phyloP scores from a whole-genome alignment of 208 protist genomes.

The Histomonas meleagridis region DNA sequence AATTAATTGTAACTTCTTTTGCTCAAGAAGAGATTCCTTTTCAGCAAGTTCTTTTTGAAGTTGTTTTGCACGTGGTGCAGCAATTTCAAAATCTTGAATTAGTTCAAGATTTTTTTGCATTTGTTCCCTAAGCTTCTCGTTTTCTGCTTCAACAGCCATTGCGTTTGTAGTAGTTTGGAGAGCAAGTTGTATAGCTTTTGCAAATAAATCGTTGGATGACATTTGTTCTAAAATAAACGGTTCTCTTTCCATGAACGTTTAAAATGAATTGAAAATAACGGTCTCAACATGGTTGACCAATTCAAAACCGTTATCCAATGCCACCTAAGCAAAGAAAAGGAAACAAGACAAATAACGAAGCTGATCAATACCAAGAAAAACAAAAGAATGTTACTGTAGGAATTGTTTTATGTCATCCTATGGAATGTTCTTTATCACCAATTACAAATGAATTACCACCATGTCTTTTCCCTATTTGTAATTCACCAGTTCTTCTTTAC shows the following conservation, averaged over 20 bases:
- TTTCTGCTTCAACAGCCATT: neutral
- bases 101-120: neutral
- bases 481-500: neutral
- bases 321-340: too few relatives aligned
- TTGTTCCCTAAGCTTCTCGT: neutral
- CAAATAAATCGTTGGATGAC: neutral
- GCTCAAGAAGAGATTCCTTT: neutral
- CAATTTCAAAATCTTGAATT: neutral
- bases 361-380: too few relatives aligned
- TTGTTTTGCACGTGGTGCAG: neutral
- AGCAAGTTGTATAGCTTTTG: neutral
- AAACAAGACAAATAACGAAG: too few relatives aligned
- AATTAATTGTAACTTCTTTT: neutral
- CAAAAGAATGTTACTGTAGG: too few relatives aligned
- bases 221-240: too few relatives aligned
- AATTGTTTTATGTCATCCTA: constrained; percentile 12
- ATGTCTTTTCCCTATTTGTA: neutral
- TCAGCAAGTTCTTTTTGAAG: neutral
- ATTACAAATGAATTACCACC: neutral
- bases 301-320: too few relatives aligned
- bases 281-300: too few relatives aligned
- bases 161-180: neutral
- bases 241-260: too few relatives aligned
- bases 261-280: too few relatives aligned
- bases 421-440: neutral